phyloP scores from a whole-genome alignment of 345 rosid species.

The Hypericum androsaemum region DNA sequence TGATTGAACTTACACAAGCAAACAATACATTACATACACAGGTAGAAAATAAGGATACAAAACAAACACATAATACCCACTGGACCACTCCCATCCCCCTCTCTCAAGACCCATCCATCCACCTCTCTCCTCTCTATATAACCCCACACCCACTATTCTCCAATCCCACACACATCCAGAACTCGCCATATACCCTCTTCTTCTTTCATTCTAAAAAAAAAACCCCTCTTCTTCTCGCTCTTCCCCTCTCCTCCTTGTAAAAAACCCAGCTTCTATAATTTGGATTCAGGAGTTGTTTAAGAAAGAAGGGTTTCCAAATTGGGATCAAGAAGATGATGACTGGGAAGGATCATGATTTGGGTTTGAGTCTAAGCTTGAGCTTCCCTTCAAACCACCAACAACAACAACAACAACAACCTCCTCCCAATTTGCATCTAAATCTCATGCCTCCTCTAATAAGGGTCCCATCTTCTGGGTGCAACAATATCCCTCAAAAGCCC shows the following conservation, averaged over 20 bases:
- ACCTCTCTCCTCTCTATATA: conserved; percentile 40
- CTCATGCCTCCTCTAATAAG: conserved; percentile 25
- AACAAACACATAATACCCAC: too few relatives aligned
- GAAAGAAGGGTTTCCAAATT: background rate
- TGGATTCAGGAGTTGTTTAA: background rate
- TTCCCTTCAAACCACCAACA: conserved; percentile 5
- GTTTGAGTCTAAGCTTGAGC: conserved; percentile 51
- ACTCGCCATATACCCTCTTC: conserved; percentile 1
- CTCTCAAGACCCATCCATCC: background rate
- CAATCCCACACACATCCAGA: conserved; percentile 1
- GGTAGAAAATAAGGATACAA: too few relatives aligned
- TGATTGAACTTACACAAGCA: conserved; percentile 35
- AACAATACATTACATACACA: too few relatives aligned
- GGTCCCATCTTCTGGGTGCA: conserved; percentile 22
- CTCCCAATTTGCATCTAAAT: conserved; percentile 34
- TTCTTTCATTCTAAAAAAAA: background rate
- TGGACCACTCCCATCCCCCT: conserved; percentile 10
- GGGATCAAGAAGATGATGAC: conserved; percentile 28
- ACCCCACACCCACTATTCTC: conserved; percentile 12
- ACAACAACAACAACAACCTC: conserved; percentile 11
- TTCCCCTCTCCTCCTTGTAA: conserved; percentile 6
- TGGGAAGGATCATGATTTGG: conserved; percentile 45
- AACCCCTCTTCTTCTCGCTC: conserved; percentile 4
- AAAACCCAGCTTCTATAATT: background rate
- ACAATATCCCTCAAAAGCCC: conserved; percentile 22